Base-by-base conservation (phyloP, 257 asterid species). In the Penstemon newberryi region DNA sequence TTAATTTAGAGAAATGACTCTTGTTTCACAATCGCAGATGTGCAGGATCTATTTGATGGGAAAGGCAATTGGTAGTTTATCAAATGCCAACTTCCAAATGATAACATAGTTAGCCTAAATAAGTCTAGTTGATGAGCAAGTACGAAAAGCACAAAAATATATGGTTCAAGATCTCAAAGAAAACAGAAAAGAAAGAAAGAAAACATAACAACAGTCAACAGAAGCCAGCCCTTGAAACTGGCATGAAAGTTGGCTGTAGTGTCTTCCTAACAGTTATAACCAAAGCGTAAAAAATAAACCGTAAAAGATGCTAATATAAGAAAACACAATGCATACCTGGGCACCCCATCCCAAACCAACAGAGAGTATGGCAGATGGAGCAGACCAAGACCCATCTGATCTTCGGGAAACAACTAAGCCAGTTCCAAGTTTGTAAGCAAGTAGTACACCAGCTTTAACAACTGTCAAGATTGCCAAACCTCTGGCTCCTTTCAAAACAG, bases 301-400 rank as follows among this genome's bases (percentile, higher is more conserved):
- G 45, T 7, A 51, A 7, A 6, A 53, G 65, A 74, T 25, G 38
- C n/a, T 3, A 39, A 38, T n/a, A 43, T 15, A 39, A 6, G 50
- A 44, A 71, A 69, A 45, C 52, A 12, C 41, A 33, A 42, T 6
- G 52, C 56, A 69, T 78, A 90, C 99, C 97, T 94, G 98, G 5
- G 99, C 95, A 65, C 99, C 99, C 97, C 99, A 94, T 66, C 99
- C 99, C 77, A 94, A 76, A 70, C 99, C 99, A 74, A 83, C 85
- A 40, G 98, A 94, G 44, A 83, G 73, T 64, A 94, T 84, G 78
- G 98, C 96, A 74, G 99, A 94, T 67, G 98, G 98, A 70, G 99
- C 98, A 63, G 99, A 94, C 99, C 99, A 94, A 19, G 98, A 89
- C 40, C 99, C 98, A 80, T 94, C 97, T 66, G 96, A 82, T 76